phyloP scores from a whole-genome alignment of 768 basidiomycete species.

The Auriscalpium microsporum region DNA sequence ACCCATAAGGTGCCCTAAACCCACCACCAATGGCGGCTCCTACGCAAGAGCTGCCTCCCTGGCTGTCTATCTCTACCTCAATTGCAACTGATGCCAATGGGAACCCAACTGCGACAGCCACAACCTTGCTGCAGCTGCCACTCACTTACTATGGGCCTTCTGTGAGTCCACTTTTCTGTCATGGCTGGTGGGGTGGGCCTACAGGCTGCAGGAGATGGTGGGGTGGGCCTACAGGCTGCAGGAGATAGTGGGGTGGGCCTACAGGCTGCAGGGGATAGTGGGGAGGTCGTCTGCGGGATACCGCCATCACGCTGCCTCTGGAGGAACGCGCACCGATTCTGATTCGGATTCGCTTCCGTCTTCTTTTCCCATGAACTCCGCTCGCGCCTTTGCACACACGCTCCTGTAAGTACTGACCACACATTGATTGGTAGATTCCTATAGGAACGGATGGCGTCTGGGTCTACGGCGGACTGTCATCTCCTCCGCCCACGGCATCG shows the following conservation, averaged over 20 bases:
- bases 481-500: conserved; percentile 37
- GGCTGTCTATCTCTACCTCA: conserved; percentile 55
- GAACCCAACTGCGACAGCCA: conserved; percentile 44
- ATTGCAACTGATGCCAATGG: conserved; percentile 47
- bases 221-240: neutral
- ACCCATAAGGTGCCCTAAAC: conserved; percentile 1
- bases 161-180: conserved; percentile 37
- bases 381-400: neutral
- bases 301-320: neutral
- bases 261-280: neutral
- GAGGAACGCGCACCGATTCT: neutral
- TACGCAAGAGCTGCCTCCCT: conserved; percentile 63
- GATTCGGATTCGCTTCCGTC: neutral
- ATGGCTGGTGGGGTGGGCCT: neutral
- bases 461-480: conserved; percentile 67
- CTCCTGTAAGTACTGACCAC: neutral
- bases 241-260: neutral
- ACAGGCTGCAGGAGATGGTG: neutral
- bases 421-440: conserved; percentile 42
- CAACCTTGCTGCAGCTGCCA: conserved; percentile 52
- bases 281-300: neutral
- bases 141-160: conserved; percentile 79
- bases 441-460: conserved; percentile 52
- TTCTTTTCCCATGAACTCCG: neutral
- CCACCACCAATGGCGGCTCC: conserved; percentile 40